phyloP scores from a whole-genome alignment of 208 protist species.

The Leishmania tropica region DNA sequence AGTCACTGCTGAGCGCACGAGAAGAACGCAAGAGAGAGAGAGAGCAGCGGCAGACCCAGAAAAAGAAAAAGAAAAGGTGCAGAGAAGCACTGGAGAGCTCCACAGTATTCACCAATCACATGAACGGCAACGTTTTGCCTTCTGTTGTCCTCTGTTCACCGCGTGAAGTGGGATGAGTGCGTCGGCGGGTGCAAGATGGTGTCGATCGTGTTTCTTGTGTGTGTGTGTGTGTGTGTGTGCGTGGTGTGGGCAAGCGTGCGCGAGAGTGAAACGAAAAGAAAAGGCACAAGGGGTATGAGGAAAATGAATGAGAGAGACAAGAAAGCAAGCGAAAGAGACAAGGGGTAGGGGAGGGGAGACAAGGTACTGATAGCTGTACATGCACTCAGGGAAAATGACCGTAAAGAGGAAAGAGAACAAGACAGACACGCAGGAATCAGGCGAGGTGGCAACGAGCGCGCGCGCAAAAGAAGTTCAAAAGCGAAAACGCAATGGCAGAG shows the following conservation, averaged over 20 bases:
- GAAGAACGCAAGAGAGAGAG: neutral
- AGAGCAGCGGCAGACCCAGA: neutral
- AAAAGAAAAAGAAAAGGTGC: neutral
- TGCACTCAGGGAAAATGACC: neutral
- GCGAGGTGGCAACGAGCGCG: neutral
- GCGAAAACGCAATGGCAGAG: neutral
- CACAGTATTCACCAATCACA: neutral
- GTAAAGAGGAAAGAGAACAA: neutral
- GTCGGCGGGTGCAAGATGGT: neutral
- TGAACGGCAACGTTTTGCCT: neutral
- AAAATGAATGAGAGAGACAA: too few relatives aligned
- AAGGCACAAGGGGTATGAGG: neutral
- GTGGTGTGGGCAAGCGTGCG: neutral
- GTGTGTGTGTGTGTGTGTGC: neutral
- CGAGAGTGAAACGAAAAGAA: neutral
- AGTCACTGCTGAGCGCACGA: neutral
- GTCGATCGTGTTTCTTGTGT: neutral
- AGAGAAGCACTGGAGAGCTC: neutral
- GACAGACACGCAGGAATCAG: neutral
- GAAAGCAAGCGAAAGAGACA: neutral
- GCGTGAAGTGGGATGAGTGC: neutral
- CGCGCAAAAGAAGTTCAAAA: conserved; percentile 5
- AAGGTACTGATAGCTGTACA: neutral
- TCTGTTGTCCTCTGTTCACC: neutral
- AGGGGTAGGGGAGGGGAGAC: neutral